Percentiles rank a stretch among this genome's conserved stretches.
Evolutionary conservation across 768 basidiomycete species (phyloP).

Genomic region (Mycena metata): DNA sequence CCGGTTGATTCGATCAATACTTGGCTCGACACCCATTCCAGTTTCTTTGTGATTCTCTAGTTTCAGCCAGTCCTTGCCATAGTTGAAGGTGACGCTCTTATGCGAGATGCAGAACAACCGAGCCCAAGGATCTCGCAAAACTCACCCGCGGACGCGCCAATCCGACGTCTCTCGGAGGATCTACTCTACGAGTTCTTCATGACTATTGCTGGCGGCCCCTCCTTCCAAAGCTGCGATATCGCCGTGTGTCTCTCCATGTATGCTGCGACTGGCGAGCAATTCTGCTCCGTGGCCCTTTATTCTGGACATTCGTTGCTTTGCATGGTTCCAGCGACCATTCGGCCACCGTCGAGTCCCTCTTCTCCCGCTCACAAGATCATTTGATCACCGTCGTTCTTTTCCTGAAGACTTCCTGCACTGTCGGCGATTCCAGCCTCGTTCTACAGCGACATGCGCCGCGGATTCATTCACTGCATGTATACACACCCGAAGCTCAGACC

Average conservation of each 20-base stretch:
- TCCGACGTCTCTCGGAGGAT: slow-evolving; percentile 10
- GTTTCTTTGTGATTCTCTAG: no score
- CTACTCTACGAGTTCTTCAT: slow-evolving; percentile 26
- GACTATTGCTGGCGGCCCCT: slow-evolving; percentile 18
- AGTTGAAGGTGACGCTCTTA: slow-evolving; percentile 1
- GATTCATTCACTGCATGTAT: not conserved
- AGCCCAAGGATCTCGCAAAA: not conserved
- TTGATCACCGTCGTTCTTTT: slow-evolving; percentile 11
- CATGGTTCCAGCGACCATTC: slow-evolving; percentile 11
- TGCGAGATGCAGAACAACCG: slow-evolving; percentile 6
- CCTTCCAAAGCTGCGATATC: slow-evolving; percentile 3
- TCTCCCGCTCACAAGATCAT: slow-evolving; percentile 28
- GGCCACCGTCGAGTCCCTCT: slow-evolving; percentile 6
- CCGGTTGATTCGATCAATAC: no score
- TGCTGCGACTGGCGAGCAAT: slow-evolving; percentile 24
- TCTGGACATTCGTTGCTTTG: slow-evolving; percentile 24
- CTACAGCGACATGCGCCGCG: slow-evolving; percentile 8
- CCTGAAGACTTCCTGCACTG: not conserved
- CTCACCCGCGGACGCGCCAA: not conserved
- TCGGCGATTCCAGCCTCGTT: not conserved
- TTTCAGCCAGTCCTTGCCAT: no score
- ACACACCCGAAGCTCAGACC: not conserved
- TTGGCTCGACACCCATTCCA: no score
- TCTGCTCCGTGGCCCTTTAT: slow-evolving; percentile 21
- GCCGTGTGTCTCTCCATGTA: slow-evolving; percentile 23